Evolutionary conservation across 345 rosid species (phyloP).

Genomic region (Euphorbia pulcherrima): DNA sequence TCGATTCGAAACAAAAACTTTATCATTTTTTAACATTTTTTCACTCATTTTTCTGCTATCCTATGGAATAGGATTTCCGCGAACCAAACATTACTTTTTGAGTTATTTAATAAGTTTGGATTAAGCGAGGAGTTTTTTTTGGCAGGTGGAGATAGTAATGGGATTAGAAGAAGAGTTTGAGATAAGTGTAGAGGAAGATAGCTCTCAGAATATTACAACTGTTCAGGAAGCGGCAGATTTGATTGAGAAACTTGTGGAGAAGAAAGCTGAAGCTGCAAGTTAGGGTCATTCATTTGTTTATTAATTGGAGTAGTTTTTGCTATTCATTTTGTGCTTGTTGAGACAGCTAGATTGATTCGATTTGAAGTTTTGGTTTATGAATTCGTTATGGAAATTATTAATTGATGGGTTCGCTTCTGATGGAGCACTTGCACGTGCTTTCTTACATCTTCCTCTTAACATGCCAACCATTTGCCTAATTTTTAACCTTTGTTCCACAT

Average conservation of each 20-base stretch:
- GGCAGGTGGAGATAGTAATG: slow-evolving; percentile 27
- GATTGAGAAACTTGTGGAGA: slow-evolving; percentile 17
- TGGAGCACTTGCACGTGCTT: background rate
- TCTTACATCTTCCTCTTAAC: no score
- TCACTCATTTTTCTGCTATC: no score
- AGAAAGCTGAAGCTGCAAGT: slow-evolving; percentile 11
- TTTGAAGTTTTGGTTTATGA: slow-evolving; percentile 3
- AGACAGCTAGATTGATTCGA: slow-evolving; percentile 1
- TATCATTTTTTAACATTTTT: no score
- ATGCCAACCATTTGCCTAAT: no score
- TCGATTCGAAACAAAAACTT: no score
- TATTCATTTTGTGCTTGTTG: background rate
- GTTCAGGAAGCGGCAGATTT: slow-evolving; percentile 23
- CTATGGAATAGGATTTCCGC: no score
- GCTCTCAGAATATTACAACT: slow-evolving; percentile 21
- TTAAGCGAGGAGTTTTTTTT: background rate
- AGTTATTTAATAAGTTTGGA: background rate
- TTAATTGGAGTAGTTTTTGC: background rate
- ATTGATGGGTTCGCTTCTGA: background rate
- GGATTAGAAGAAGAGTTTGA: slow-evolving; percentile 21
- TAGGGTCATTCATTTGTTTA: background rate
- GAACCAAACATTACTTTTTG: no score
- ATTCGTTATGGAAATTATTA: background rate
- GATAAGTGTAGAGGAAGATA: slow-evolving; percentile 22
- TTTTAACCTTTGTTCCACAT: no score